Evolutionary conservation across 1,284 basidiomycete species (phyloP).

Genomic region (Moesziomyces aphidis): DNA sequence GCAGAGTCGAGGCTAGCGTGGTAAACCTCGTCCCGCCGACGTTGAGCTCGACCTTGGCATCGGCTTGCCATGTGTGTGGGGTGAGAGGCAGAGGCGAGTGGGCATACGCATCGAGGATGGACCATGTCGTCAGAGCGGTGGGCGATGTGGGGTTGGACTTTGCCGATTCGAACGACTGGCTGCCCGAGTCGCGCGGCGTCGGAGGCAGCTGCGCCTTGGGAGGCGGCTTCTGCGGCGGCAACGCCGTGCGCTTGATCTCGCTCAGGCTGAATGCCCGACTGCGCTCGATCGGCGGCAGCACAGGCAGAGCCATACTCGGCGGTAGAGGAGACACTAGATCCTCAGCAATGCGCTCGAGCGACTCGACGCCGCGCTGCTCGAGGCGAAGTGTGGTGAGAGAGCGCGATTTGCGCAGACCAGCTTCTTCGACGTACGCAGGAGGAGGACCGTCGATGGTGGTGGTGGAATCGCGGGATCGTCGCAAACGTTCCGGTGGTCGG

Average conservation of each 20-base stretch:
- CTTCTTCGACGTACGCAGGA: not conserved
- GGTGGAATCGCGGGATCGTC: too few species aligned
- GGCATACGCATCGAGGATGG: not conserved
- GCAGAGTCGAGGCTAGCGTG: constrained; percentile 22
- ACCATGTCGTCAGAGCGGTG: not conserved
- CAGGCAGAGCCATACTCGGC: too few species aligned
- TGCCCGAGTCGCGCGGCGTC: constrained; percentile 5
- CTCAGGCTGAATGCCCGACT: too few species aligned
- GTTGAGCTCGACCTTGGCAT: constrained; percentile 14
- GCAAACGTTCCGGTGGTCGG: not conserved
- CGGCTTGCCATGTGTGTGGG: not conserved
- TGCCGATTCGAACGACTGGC: not conserved
- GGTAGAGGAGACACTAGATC: not conserved
- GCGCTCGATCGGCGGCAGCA: too few species aligned
- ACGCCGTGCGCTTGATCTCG: not conserved
- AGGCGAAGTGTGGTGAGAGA: constrained; percentile 18
- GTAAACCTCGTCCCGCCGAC: constrained; percentile 27
- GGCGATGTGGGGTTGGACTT: constrained; percentile 1
- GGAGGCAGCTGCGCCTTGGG: constrained; percentile 25
- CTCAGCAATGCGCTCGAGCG: not conserved
- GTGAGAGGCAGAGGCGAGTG: not conserved
- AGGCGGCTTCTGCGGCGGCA: constrained; percentile 47
- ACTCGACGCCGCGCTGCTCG: not conserved
- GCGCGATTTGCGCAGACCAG: constrained; percentile 19
- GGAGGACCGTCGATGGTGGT: not conserved